Conservation (phyloP, 768 basidiomycete species). For the Baorangia bicolor region DNA sequence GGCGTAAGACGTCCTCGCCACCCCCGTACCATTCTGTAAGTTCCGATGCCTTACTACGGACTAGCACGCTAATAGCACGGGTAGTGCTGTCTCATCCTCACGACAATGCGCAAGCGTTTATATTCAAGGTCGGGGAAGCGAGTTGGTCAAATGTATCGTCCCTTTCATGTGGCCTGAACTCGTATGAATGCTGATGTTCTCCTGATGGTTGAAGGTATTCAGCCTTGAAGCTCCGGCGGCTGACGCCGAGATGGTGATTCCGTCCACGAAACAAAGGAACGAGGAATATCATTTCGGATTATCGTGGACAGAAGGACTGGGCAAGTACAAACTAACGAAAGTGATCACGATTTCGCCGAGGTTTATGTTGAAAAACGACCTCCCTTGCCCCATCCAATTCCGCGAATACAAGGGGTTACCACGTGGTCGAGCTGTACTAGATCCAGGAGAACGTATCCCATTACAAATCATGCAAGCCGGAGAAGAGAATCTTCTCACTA, state of each 20-base stretch:
- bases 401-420: conserved; percentile 81
- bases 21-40: conserved; percentile 80
- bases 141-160: conserved; percentile 78
- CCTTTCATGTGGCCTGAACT: conserved; percentile 3
- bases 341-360: conserved; percentile 90
- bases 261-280: conserved; percentile 56
- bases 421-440: conserved; percentile 57
- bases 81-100: conserved; percentile 85
- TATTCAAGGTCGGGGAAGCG: conserved; percentile 78
- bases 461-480: conserved; percentile 66
- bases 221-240: conserved; percentile 91
- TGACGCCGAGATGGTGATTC: conserved; percentile 78
- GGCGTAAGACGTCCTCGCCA: conserved; percentile 44
- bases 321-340: conserved; percentile 96
- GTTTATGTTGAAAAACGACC: conserved; percentile 84
- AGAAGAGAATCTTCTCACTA: conserved; percentile 72
- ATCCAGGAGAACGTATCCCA: conserved; percentile 66
- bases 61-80: neutral
- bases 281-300: conserved; percentile 81
- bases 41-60: conserved; percentile 13
- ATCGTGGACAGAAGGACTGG: conserved; percentile 91
- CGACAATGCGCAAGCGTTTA: conserved; percentile 78
- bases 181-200: conserved; percentile 4
- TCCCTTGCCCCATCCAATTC: conserved; percentile 66
- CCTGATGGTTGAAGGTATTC: conserved; percentile 50